Conservation (phyloP, 2,329 filamentous ascomycete species). For the Penicillium sp. region DNA sequence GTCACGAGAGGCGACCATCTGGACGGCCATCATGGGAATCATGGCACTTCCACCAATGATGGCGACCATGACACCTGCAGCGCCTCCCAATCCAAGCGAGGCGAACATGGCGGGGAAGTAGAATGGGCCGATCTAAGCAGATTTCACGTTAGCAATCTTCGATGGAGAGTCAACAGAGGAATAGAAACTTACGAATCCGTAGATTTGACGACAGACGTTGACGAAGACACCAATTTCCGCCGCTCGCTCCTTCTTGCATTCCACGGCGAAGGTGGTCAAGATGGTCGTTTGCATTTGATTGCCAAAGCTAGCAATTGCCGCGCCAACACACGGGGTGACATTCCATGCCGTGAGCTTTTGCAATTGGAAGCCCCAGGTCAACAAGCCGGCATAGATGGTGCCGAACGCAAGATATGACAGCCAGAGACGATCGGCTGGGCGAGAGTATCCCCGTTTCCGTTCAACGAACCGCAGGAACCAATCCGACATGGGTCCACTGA, state of each 20-base stretch:
- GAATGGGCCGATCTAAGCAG: conserved; percentile 22
- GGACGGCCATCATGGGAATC: conserved; percentile 29
- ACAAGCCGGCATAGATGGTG: conserved; percentile 48
- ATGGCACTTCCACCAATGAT: conserved; percentile 35
- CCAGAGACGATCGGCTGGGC: conserved; percentile 52
- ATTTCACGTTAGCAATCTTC: too few species aligned
- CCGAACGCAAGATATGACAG: conserved; percentile 50
- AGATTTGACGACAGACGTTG: conserved; percentile 51
- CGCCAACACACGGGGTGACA: conserved; percentile 52
- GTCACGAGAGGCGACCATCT: conserved; percentile 16
- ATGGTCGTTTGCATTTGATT: conserved; percentile 59
- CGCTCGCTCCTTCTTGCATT: conserved; percentile 50
- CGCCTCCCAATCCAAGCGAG: conserved; percentile 29
- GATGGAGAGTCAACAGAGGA: conserved; percentile 1
- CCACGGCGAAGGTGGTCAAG: conserved; percentile 55
- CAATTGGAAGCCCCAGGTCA: conserved; percentile 51
- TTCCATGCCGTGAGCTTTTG: conserved; percentile 48
- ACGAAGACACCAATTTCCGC: conserved; percentile 55
- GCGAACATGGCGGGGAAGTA: conserved; percentile 40
- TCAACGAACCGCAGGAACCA: conserved; percentile 44
- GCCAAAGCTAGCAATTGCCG: conserved; percentile 48
- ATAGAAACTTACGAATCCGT: conserved; percentile 48
- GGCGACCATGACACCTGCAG: conserved; percentile 33
- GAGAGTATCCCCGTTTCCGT: conserved; percentile 25
- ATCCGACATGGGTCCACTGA: conserved; percentile 52